Base-by-base conservation (phyloP, 345 rosid species). In the Aurinia saxatilis region DNA sequence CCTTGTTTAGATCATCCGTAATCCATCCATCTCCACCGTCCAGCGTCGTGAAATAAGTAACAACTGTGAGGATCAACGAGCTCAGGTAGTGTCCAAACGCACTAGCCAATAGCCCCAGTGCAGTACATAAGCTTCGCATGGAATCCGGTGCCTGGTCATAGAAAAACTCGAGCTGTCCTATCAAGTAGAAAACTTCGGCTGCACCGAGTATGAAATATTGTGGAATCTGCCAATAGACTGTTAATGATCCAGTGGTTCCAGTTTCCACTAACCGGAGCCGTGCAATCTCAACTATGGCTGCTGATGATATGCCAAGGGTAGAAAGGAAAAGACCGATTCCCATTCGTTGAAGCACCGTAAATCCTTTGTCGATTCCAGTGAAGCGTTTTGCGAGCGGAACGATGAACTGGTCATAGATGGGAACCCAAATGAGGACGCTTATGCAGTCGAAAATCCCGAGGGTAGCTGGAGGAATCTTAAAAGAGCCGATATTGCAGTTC, bases 271-370 rank as follows among this genome's bases (percentile, higher is more conserved):
- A 70, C 55, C 55, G 75, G 49, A 84, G 73, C 51, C 86, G 62
- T 5, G 49, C 46, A 0, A 60, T 41, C 30, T 86, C 95, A 30
- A 76, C 29, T 14, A 68, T 30, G 10, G 81, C 88, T 17, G 88
- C 90, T 5, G 39, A 53, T 1, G 67, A 6, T 80, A 84, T 74
- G 41, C 84, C 55, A 1, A 82, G 40, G 8, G 80, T 79, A 31
- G 90, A 84, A 29, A 82, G 72, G 5, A 82, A 73, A 2, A 82
- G 78, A 13, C 88, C 90, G 2, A 82, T 73, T n/a, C 82, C 88
- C 63, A 82, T 82, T 35, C 90, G 65, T 31, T 82, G 88, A 11
- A 87, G 76, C 31, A 79, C 84, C 4, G 90, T 84, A 69, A 87
- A 63, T 17, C 88, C 91, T 17, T 75, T 78, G 12, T 70, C 54